Evolutionary conservation across 2,329 filamentous ascomycete species (phyloP), one percentile per base, ranked within the genome.

Genomic region (Grosmannia clavigera): DNA sequence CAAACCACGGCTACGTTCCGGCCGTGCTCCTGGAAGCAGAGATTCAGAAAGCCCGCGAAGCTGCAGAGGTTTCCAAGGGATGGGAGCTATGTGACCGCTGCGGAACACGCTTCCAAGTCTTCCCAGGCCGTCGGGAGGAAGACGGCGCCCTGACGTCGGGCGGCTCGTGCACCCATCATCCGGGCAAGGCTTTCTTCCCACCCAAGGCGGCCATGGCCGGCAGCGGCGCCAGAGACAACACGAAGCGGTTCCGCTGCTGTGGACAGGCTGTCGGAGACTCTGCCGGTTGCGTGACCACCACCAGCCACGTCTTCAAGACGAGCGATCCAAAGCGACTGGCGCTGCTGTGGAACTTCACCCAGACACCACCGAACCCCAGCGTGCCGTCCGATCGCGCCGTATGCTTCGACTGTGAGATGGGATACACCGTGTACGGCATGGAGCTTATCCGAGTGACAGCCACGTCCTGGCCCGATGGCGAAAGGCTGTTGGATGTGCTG

Each of bases 351-450:
- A 91, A 92, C 58, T 99, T 95, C 70, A 80, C 83, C 60, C 73
- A 82, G 63, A 97, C 94, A 0, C 92, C 92, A 0, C 73, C 78
- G 14, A 91, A 90, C 65, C 70, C 75, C 1, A 67, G 73, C 2
- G 77, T 75, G 1, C 74, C 76, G 0, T 67, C 71, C 1, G 74
- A 80, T 58, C 81, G 81, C 43, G 89, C 87, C 2, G 84, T 97
- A 12, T 87, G 85, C 64, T 92, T 99, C 67, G 94, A 99, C 70
- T 97, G 94, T 68, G 94, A 99, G 70, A 99, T 99, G 94, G 90
- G 89, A 5, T 97, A 95, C 69, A 99, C 95, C 0, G 88, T 89
- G 0, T 73, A 87, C 57, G 94, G 95, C 0, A 76, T 97, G 64
- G 94, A 99, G 71, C 80, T 99, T 22, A 86, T 97, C 60, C 89